Percentiles rank a stretch among this genome's conserved stretches.
phyloP scores from a whole-genome alignment of 2,329 filamentous ascomycete genomes.

The Phyllosticta capitalensis region DNA sequence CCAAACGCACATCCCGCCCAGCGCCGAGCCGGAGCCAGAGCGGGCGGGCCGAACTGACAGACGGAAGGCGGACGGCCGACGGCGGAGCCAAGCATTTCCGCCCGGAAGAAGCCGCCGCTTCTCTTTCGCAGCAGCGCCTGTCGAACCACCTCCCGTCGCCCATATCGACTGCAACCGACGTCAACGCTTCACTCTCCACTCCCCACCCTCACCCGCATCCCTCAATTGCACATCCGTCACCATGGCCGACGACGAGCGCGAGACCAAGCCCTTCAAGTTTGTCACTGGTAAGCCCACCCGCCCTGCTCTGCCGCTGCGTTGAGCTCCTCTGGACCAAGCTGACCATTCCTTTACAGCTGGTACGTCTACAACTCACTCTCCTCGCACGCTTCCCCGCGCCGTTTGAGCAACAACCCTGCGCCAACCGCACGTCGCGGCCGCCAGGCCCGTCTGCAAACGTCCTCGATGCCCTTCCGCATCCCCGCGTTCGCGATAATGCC shows the following conservation, averaged over 20 bases:
- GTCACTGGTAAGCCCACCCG: conserved; percentile 73
- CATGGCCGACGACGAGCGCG: conserved; percentile 85
- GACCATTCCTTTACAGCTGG: conserved; percentile 36
- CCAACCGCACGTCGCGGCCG: not conserved
- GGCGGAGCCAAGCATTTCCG: not conserved
- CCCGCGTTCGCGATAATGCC: not conserved
- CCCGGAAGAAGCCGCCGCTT: conserved; percentile 7
- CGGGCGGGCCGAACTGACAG: conserved; percentile 23
- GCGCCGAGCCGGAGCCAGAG: conserved; percentile 10
- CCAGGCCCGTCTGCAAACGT: not conserved
- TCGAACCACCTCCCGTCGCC: conserved; percentile 8
- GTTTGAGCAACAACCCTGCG: not conserved
- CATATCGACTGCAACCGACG: conserved; percentile 18
- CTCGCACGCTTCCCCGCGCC: not conserved
- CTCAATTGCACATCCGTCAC: conserved; percentile 41
- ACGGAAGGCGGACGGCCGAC: conserved; percentile 3
- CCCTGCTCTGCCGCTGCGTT: conserved; percentile 16
- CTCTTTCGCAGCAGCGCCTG: conserved; percentile 4
- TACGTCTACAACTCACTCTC: conserved; percentile 25
- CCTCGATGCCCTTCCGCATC: not conserved
- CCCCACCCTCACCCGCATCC: conserved; percentile 14
- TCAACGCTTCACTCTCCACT: conserved; percentile 21
- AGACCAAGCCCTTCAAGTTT: conserved; percentile 99
- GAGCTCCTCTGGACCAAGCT: conserved; percentile 27
- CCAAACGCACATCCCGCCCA: not conserved